These are phyloP conservation scores for Penicillium angulare DNA, from an alignment of 495 filamentous ascomycete genomes.

Conservation along the genomic window DNA sequence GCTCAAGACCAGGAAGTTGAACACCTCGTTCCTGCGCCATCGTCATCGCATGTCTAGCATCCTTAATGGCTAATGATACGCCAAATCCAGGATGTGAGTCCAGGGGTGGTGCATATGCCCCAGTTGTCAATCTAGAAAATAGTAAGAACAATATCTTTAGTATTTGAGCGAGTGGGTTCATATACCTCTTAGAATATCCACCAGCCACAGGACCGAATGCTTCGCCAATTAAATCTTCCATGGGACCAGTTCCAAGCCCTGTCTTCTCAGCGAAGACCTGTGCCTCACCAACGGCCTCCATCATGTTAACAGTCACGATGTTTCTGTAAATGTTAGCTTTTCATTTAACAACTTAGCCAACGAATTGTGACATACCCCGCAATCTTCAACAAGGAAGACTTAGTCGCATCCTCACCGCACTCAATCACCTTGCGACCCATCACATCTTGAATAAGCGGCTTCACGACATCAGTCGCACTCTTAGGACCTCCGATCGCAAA, in stretches of 20 bases:
- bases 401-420: constrained; percentile 47
- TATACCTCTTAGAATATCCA: constrained; percentile 48
- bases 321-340: constrained; percentile 30
- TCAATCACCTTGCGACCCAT: constrained; percentile 48
- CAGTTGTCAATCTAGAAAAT: constrained; percentile 38
- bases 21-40: constrained; percentile 37
- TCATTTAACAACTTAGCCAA: not conserved
- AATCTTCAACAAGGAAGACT: constrained; percentile 47
- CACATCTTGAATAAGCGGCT: constrained; percentile 45
- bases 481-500: constrained; percentile 45
- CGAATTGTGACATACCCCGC: constrained; percentile 30
- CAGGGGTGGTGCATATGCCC: constrained; percentile 44
- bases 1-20: constrained; percentile 36
- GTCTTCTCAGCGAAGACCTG: constrained; percentile 57
- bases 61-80: constrained; percentile 47
- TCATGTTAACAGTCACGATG: constrained; percentile 46
- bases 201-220: constrained; percentile 51
- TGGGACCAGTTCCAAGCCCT: constrained; percentile 46
- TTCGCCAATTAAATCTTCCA: constrained; percentile 51
- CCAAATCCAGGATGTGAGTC: constrained; percentile 44
- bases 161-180: not conserved
- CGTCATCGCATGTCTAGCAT: constrained; percentile 40
- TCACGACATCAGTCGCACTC: constrained; percentile 32
- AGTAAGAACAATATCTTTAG: not conserved
- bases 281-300: constrained; percentile 52